Conservation (phyloP, 2,329 filamentous ascomycete species). For the Eutypa lata region DNA sequence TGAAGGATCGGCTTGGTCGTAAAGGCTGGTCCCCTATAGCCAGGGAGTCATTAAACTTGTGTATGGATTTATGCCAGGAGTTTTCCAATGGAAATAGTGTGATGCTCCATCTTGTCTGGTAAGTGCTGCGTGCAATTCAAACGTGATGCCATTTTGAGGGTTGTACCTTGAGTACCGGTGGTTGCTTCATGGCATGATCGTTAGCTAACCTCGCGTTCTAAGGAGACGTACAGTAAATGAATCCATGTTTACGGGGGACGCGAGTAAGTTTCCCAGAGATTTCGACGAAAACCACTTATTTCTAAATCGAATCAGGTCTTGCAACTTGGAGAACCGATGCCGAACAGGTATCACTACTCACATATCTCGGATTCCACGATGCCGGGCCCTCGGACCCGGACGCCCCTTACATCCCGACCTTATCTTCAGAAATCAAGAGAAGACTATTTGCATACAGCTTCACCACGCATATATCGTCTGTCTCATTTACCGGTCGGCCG, state of each 20-base stretch:
- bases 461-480: slow-evolving; percentile 33
- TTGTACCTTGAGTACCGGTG: too few species aligned
- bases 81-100: slow-evolving; percentile 24
- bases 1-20: slow-evolving; percentile 6
- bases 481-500: slow-evolving; percentile 40
- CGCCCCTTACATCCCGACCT: slow-evolving; percentile 25
- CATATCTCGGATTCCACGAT: slow-evolving; percentile 49
- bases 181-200: too few species aligned
- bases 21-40: slow-evolving; percentile 7
- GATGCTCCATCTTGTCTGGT: slow-evolving; percentile 11
- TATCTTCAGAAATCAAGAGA: slow-evolving; percentile 24
- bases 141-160: too few species aligned
- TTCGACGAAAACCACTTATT: neutral
- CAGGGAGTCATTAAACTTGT: slow-evolving; percentile 20
- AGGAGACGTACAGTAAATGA: slow-evolving; percentile 14
- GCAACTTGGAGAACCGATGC: slow-evolving; percentile 23
- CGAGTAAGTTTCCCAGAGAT: slow-evolving; percentile 15
- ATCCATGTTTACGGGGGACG: slow-evolving; percentile 21
- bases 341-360: slow-evolving; percentile 27
- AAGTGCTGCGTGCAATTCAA: neutral
- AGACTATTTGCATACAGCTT: slow-evolving; percentile 31
- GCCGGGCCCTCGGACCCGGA: slow-evolving; percentile 25
- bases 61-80: slow-evolving; percentile 23
- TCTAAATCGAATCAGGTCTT: slow-evolving; percentile 17
- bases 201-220: neutral